These are phyloP conservation scores for Ustilago curta DNA, from an alignment of 1,284 basidiomycete genomes.

Conservation along the genomic window DNA sequence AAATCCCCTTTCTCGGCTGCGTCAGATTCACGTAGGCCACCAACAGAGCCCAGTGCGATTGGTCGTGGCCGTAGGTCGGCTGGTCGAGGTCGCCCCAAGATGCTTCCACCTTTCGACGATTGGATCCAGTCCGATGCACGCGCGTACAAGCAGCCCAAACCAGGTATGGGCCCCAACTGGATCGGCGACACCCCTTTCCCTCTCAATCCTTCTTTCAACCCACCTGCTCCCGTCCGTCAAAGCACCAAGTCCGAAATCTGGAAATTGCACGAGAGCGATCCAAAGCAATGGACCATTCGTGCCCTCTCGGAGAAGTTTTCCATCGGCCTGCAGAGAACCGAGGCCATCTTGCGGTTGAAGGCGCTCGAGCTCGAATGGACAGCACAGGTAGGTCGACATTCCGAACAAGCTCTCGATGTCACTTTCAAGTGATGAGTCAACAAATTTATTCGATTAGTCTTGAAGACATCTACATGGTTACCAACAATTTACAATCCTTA, in stretches of 20 bases:
- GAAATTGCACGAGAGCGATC: slow-evolving; percentile 57
- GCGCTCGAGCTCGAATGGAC: slow-evolving; percentile 62
- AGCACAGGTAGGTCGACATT: slow-evolving; percentile 53
- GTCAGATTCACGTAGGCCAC: slow-evolving; percentile 29
- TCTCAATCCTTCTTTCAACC: slow-evolving; percentile 65
- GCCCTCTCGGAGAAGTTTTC: slow-evolving; percentile 61
- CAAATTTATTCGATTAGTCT: slow-evolving; percentile 65
- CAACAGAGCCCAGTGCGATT: slow-evolving; percentile 30
- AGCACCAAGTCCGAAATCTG: slow-evolving; percentile 62
- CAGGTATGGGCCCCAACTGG: slow-evolving; percentile 64
- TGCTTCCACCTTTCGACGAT: slow-evolving; percentile 56
- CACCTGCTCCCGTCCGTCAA: slow-evolving; percentile 61
- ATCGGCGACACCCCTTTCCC: slow-evolving; percentile 67
- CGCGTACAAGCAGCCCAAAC: slow-evolving; percentile 58
- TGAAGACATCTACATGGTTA: slow-evolving; percentile 66
- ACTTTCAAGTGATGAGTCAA: slow-evolving; percentile 47
- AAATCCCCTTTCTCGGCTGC: slow-evolving; percentile 35
- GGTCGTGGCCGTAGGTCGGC: slow-evolving; percentile 45
- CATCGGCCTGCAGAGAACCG: slow-evolving; percentile 55
- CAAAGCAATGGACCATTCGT: slow-evolving; percentile 59
- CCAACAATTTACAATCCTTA: slow-evolving; percentile 56
- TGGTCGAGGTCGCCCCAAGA: slow-evolving; percentile 37
- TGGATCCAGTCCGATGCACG: slow-evolving; percentile 59
- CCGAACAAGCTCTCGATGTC: slow-evolving; percentile 19
- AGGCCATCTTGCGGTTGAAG: slow-evolving; percentile 64